Base-by-base conservation (phyloP, 1,284 basidiomycete genomes). In the Rhodotorula sp. region DNA sequence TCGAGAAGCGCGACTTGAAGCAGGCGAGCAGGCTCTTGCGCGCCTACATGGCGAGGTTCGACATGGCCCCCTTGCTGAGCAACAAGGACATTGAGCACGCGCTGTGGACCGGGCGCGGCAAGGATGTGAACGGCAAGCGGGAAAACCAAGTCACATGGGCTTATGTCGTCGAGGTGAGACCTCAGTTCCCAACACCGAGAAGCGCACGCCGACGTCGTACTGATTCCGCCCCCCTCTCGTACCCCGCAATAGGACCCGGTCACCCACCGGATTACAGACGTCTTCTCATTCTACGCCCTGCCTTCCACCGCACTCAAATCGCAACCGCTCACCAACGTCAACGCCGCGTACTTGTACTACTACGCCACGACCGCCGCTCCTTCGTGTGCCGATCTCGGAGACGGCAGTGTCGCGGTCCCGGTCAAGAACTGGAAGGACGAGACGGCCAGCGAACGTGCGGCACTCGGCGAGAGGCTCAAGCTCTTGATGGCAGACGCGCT, bases 221-320 rank as follows among this genome's bases (percentile, higher is more conserved):
- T 29, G 51, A 49, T n/a, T 56, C 18, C 46, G 20, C 39, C 47
- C 54, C 8, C 29, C 48, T 48, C 21, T 34, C 20, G 29, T 52
- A n/a, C 23, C 52, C n/a, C 52, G 6, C 5, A 20, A 23, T 51
- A 20, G 93, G 87, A 97, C 80, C 90, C 90, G 0, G 83, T 87
- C 65, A 91, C 90, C 8, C 87, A 90, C 70, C 86, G 87, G 68
- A 91, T 99, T 78, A 97, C 95, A 4, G 97, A 99, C 83, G 90
- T 96, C 79, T 90, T 98, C 82, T 96, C 96, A 12, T 97, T 98
- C 85, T 99, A 97, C 83, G 92, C 91, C 14, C 87, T 99, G 29
- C 96, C 97, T 0, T 98, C 95, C 8, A 91, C 91, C 4, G 88
- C 96, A 69, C 90, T 96, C 77, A 85, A 87, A 65, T 87, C 68